Conservation (phyloP, 148 eudicot species). For the Beta vulgaris region DNA sequence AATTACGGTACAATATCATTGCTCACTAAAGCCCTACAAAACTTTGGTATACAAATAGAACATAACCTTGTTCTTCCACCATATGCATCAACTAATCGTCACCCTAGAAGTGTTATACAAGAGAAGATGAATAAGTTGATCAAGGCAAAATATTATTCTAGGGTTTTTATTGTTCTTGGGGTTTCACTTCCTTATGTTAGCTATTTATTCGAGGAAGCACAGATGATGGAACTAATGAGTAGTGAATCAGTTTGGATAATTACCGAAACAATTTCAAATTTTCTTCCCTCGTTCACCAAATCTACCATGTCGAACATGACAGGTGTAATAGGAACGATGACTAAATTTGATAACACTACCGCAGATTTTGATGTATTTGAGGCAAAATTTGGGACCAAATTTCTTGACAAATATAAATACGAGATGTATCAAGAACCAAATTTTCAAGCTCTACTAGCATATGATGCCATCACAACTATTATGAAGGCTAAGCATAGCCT, state of each 20-base stretch:
- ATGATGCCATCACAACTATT: conserved; percentile 36
- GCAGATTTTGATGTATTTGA: conserved; percentile 24
- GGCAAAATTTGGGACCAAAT: conserved; percentile 21
- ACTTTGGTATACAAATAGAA: conserved; percentile 18
- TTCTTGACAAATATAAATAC: conserved; percentile 26
- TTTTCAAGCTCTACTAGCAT: conserved; percentile 43
- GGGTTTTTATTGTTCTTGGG: conserved; percentile 33
- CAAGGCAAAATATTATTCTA: conserved; percentile 1
- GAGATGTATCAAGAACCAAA: conserved; percentile 33
- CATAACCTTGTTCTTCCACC: conserved; percentile 18
- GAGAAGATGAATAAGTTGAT: not conserved
- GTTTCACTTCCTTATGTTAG: conserved; percentile 17
- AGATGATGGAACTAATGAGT: conserved; percentile 13
- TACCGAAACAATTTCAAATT: conserved; percentile 6
- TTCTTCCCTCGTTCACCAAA: conserved; percentile 18
- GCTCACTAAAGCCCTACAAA: conserved; percentile 22
- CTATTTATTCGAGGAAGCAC: conserved; percentile 29
- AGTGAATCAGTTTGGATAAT: conserved; percentile 31
- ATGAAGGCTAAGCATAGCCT: conserved; percentile 21
- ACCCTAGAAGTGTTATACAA: not conserved
- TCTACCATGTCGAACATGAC: conserved; percentile 5
- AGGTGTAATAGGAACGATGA: conserved; percentile 32
- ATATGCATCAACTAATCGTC: not conserved
- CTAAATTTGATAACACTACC: conserved; percentile 24
- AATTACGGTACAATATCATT: not conserved